Evolutionary conservation across 2,329 filamentous ascomycete genomes (phyloP), one percentile per base, ranked within the genome.

Genomic region (Sporothrix schenckii): DNA sequence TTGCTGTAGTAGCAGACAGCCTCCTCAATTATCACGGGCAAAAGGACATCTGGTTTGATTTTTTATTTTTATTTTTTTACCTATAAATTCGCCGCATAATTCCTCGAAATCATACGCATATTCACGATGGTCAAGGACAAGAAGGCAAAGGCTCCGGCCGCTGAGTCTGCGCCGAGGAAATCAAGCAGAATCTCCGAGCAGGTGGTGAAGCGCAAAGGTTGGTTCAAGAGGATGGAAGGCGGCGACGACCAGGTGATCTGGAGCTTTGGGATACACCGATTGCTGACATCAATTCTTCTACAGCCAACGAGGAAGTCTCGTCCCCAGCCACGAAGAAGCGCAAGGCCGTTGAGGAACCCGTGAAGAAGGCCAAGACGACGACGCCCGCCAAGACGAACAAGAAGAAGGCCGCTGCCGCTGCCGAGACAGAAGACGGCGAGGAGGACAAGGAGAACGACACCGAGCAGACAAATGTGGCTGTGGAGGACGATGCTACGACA

Each of bases 131-230:
- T 56, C n/a, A 70, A 53, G 24, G 68, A 61, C 14, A 71, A 66
- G 69, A 71, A 71, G 67, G 49, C 41, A 4, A 69, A 69, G 68
- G 70, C 56, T 19, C 21, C 72, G 30, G 56, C 58, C 34, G 27
- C 50, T 11, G 65, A 41, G 39, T 41, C 49, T 53, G 63, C 72
- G 39, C 56, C 69, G 27, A 71, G 68, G 60, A 72, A 72, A 41
- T 72, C 72, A 7, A 71, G 54, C 70, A 66, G 72, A 66, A 54
- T 72, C n/a, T 58, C 70, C 27, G 72, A 72, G 56, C 58, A 66
- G 44, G 66, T 63, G 1, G 71, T 47, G 6, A 72, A 72, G 70
- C 72, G 72, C 44, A 72, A 72, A 65, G 72, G 72, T 72, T n/a
- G 13, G 72, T 39, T 4, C 3, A 6, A 14, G 10, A 16, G 0